Base-by-base conservation (phyloP, 768 basidiomycete species). In the Boletus huronensis region DNA sequence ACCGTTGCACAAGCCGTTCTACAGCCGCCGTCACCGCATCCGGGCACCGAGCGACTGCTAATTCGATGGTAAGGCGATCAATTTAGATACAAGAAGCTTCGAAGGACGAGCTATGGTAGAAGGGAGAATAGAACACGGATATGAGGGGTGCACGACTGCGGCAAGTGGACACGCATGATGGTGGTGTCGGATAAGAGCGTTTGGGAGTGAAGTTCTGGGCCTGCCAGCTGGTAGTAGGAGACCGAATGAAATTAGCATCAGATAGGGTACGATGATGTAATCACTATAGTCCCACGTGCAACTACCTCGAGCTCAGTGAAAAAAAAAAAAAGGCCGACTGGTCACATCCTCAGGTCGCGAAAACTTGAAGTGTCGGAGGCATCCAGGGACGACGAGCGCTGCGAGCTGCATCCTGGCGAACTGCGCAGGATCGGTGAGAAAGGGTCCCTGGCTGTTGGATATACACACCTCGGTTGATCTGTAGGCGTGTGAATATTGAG, bases 221-320 rank as follows among this genome's bases (percentile, higher is more conserved):
- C 19, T 54, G 60, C 56, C 50, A 63, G 61, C 60, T 42, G 48
- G 52, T 31, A 35, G 25, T 36, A 34, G 1, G 25, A 35, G 21
- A 16, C 41, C 17, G 50, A 48, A 61, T 59, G 45, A 59, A 63
- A 54, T 64, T 63, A 32, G 48, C 48, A 62, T 64, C 52, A 51
- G 64, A 64, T 60, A 64, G 58, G 45, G 39, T 23, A 53, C 54
- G 62, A 68, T 66, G 65, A 66, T 36, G 66, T 66, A 67, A 66
- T 67, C 62, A 64, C 43, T 57, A 48, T 43, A 41, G 41, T 32
- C 31, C 59, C 59, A 64, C 62, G 61, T 65, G 64, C 58, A 25
- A 58, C 36, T 49, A 32, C 32, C 14, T 48, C n/a, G 54, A 19
- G 46, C 49, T 54, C 45, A n/a, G 53, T 51, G 60, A 59, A 46